These are phyloP conservation scores for Pseudopithomyces chartarum DNA, from an alignment of 2,329 filamentous ascomycete species.

Conservation along the genomic window DNA sequence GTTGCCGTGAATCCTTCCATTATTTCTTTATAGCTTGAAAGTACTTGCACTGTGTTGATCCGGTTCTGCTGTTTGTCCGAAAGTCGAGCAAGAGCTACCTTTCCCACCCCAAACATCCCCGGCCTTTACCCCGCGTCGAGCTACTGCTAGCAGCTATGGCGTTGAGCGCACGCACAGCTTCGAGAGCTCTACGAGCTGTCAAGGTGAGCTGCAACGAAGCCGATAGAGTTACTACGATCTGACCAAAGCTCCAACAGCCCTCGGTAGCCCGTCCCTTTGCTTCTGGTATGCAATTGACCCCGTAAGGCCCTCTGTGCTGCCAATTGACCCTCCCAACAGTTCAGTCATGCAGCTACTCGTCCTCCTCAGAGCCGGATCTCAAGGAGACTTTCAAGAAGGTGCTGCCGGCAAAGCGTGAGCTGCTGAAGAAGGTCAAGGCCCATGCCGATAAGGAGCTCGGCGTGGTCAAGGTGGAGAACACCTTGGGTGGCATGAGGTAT, in stretches of 20 bases:
- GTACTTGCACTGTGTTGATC: neutral
- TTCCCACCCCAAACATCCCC: constrained; percentile 26
- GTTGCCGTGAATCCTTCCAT: constrained; percentile 32
- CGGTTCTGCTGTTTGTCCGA: constrained; percentile 13
- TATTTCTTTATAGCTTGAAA: constrained; percentile 14
- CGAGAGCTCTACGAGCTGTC: constrained; percentile 66
- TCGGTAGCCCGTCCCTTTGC: constrained; percentile 37
- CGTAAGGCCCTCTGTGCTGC: constrained; percentile 1
- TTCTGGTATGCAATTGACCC: constrained; percentile 42
- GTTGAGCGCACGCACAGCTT: constrained; percentile 65
- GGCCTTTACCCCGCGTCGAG: constrained; percentile 33
- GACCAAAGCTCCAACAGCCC: constrained; percentile 28
- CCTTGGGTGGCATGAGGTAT: constrained; percentile 90
- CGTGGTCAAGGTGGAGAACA: constrained; percentile 92
- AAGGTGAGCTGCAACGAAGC: constrained; percentile 57
- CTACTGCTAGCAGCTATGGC: constrained; percentile 59
- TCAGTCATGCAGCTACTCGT: constrained; percentile 67
- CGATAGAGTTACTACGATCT: constrained; percentile 11
- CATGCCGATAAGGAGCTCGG: constrained; percentile 82
- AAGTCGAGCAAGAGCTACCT: constrained; percentile 16
- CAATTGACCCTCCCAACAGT: constrained; percentile 32
- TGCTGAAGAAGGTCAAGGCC: constrained; percentile 91
- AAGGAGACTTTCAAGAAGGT: constrained; percentile 82
- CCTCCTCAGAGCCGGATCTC: constrained; percentile 81
- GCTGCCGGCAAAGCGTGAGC: constrained; percentile 91